Evolutionary conservation across 371 early-diverging fungal genomes (phyloP), one percentile per base, ranked within the genome.

Genomic region (Saksenaea vasiformis): DNA sequence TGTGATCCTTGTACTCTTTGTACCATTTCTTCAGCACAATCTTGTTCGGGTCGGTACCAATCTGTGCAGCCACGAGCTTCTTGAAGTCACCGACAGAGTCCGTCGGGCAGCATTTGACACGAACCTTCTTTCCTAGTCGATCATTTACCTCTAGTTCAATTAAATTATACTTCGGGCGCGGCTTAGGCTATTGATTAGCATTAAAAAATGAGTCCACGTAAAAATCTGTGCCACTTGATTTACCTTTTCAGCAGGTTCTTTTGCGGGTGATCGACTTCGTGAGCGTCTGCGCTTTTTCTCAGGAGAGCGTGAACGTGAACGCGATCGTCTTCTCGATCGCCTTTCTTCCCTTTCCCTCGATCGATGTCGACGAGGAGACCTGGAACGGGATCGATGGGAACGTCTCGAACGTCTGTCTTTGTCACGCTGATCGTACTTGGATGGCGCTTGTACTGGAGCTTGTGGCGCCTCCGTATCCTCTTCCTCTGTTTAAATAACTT

Each of bases 1-100:
- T 95, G 67, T 96, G 95, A 70, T 97, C 96, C 79, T 95, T 95
- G 79, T 76, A 95, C 35, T 89, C 83, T 35, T 81, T 95, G 73
- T 95, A 91, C 94, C 95, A 94, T 71, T 96, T 95, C 77, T 96
- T 96, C 41, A 98, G 80, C 2, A 95, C 87, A 71, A 98, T 94
- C 77, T 94, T 96, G 51, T 90, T 85, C 43, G 93, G 83, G 61
- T 91, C 90, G 7, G 98, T 96, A 70, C 98, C 98, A 19, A 92
- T 94, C 74, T 94, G 96, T 7, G 95, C 96, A 10, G 97, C 93
- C 53, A 95, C 90, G 24, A 96, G 72, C 72, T 92, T 91, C 71
- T 98, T 98, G 37, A 98, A 86, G 72, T 95, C 95, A 8, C 92
- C 92, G 22, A 98, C 83, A 0, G 94, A 92, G 74, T 97, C 98